phyloP scores from a whole-genome alignment of 495 filamentous ascomycete species.

The Xylaria acuta region DNA sequence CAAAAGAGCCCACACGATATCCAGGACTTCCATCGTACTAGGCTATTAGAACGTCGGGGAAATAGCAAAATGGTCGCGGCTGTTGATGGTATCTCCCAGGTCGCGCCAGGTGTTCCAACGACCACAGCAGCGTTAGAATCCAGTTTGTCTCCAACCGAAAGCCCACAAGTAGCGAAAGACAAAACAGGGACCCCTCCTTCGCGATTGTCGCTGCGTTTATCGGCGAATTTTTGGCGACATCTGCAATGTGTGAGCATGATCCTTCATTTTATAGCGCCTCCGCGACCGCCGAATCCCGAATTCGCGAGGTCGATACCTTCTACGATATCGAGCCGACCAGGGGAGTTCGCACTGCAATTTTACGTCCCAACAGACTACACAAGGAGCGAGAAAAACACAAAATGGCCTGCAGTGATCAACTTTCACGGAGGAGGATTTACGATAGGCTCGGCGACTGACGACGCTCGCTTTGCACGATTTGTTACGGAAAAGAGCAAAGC shows the following conservation, averaged over 20 bases:
- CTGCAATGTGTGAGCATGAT: conserved; percentile 83
- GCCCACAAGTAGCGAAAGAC: conserved; percentile 46
- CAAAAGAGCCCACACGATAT: not conserved
- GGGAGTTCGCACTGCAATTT: conserved; percentile 74
- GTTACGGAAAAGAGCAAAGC: conserved; percentile 60
- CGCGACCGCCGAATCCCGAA: conserved; percentile 68
- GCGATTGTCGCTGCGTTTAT: conserved; percentile 72
- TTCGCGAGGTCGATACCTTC: conserved; percentile 70
- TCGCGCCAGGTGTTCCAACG: conserved; percentile 27
- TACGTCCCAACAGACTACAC: conserved; percentile 74
- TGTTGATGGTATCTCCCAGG: conserved; percentile 48
- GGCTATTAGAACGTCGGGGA: not conserved
- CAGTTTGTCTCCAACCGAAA: conserved; percentile 29
- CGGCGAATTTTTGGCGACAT: conserved; percentile 77
- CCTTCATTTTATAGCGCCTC: conserved; percentile 71
- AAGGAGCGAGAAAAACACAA: conserved; percentile 55
- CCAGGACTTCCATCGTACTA: not conserved
- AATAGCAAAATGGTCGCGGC: conserved; percentile 1
- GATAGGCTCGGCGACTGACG: conserved; percentile 72
- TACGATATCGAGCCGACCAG: conserved; percentile 60
- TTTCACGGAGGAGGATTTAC: conserved; percentile 84
- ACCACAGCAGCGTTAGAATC: conserved; percentile 19
- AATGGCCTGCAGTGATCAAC: conserved; percentile 70
- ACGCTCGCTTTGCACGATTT: conserved; percentile 69
- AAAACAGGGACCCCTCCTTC: conserved; percentile 49